Percentiles rank a stretch among this genome's conserved stretches.
phyloP scores from a whole-genome alignment of 2,329 filamentous ascomycete genomes.

The Fusarium phyllophilum region DNA sequence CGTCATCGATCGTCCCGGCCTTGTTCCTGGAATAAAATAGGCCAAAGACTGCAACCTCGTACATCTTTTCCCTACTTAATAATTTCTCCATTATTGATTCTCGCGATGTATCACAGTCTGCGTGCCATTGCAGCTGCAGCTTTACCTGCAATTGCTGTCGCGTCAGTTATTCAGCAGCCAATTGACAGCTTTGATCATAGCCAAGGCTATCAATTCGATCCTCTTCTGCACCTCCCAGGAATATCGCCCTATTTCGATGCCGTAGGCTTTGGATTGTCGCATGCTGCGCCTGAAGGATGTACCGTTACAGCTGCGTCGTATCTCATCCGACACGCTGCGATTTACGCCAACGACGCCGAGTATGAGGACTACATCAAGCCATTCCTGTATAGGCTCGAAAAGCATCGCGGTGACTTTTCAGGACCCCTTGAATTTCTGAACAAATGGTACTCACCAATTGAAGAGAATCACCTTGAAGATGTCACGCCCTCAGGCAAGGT shows the following conservation, averaged over 20 bases:
- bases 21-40: neutral
- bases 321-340: constrained; percentile 38
- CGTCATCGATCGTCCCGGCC: constrained; percentile 4
- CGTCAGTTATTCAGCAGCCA: constrained; percentile 28
- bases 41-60: neutral
- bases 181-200: constrained; percentile 30
- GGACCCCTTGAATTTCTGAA: constrained; percentile 34
- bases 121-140: neutral
- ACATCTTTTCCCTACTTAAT: neutral
- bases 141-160: neutral
- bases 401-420: constrained; percentile 34
- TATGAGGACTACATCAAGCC: constrained; percentile 41
- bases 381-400: constrained; percentile 35
- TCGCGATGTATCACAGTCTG: constrained; percentile 15
- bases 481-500: constrained; percentile 36
- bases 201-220: constrained; percentile 40
- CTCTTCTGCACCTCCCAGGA: constrained; percentile 37
- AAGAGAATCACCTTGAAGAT: constrained; percentile 37
- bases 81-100: neutral
- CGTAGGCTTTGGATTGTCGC: constrained; percentile 35
- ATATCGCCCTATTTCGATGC: constrained; percentile 43
- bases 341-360: constrained; percentile 40
- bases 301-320: constrained; percentile 36
- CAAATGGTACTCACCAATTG: constrained; percentile 36
- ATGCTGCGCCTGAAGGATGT: constrained; percentile 37